Base-by-base conservation (phyloP, 116 monocot species). In the Trichopus zeylanicus region DNA sequence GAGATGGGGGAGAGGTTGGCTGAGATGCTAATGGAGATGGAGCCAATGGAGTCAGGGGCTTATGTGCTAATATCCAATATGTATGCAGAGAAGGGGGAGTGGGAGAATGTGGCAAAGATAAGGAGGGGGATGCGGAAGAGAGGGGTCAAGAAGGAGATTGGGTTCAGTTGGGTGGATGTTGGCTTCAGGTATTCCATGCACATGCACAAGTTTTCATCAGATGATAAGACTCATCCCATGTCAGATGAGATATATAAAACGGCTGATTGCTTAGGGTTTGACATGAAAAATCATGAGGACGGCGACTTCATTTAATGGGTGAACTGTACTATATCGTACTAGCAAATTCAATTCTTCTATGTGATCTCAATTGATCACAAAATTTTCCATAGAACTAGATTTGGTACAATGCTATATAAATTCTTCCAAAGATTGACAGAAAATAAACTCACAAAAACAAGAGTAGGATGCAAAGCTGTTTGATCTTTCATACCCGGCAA, bases 121-220 rank as follows among this genome's bases (percentile, higher is more conserved):
- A 60, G 90, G 70, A 86, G 61, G 67, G 52, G 67, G 53, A 97
- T 97, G 95, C 77, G 79, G 56, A 74, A 72, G 1, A 79, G 62
- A 32, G 87, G 84, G 29, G 84, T 97, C 48, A 90, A 66, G 68
- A 87, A 97, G 61, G 95, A 90, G 31, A 70, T 87, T 7, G 90
- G 84, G 3, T 97, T 84, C 46, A 97, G 95, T 66, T 97, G 95
- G 95, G 90, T 90, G n/a, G 87, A 87, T 56, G 61, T 31, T 0
- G 81, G 83, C 27, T 54, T 35, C 15, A 60, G 46, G 22, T 67
- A 63, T 37, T 71, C 73, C 15, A 27, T 79, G 12, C 72, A 75
- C 28, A 65, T 84, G 87, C 71, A 87, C 48, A 73, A 81, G 48
- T 95, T 94, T 47, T 81, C 95, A 5, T 97, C 90, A 1, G 68